phyloP scores from a whole-genome alignment of 176 grass and related monocot genomes.

The Bothriochloa decipiens region DNA sequence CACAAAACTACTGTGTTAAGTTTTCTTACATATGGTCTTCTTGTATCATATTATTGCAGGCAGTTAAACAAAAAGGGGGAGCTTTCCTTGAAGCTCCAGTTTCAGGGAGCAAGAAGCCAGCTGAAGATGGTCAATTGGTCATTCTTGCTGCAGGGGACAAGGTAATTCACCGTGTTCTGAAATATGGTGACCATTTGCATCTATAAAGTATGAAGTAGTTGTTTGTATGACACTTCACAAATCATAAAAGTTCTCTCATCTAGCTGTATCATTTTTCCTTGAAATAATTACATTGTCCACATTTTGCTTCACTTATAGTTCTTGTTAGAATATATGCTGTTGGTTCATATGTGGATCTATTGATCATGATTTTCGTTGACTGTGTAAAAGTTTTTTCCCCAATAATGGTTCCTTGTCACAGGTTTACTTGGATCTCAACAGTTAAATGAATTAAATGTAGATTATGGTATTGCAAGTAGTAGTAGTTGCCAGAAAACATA shows the following conservation, averaged over 20 bases:
- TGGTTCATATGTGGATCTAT: not conserved
- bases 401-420: not conserved
- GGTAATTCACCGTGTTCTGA: conserved; percentile 48
- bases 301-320: not conserved
- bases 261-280: not conserved
- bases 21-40: conserved; percentile 10
- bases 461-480: not conserved
- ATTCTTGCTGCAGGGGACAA: conserved; percentile 99
- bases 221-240: not conserved
- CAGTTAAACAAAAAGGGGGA: conserved; percentile 74
- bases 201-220: not conserved
- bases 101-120: conserved; percentile 98
- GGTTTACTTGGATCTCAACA: not conserved
- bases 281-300: not conserved
- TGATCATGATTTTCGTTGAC: not conserved
- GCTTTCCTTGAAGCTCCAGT: conserved; percentile 94
- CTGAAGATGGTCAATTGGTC: conserved; percentile 98
- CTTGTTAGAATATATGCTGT: not conserved
- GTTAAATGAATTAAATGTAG: not conserved
- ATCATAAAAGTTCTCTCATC: conserved; percentile 9
- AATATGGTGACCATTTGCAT: not conserved
- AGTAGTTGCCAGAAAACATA: conserved; percentile 11
- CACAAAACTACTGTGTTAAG: not conserved
- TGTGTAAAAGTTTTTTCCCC: not conserved
- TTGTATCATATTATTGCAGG: conserved; percentile 54